Percentiles rank a stretch among this genome's conserved stretches.
Evolutionary conservation across 139 green algal genomes (phyloP).

Genomic region (Chloropicon primus): DNA sequence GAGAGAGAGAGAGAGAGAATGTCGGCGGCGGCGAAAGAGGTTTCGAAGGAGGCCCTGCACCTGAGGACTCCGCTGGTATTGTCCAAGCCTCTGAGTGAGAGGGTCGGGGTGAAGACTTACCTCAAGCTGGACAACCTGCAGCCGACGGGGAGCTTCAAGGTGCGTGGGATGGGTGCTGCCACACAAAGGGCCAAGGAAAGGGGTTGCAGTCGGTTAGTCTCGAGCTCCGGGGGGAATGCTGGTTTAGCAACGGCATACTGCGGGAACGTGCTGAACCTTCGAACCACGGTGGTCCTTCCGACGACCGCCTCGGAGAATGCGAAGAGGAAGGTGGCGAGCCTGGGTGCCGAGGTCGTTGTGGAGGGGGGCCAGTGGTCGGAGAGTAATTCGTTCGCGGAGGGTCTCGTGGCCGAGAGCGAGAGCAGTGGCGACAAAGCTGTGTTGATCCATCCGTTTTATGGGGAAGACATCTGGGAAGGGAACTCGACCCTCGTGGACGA

Average conservation of each 20-base stretch:
- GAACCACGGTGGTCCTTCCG: slow-evolving; percentile 12
- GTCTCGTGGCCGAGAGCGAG: neutral
- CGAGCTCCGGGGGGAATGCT: slow-evolving; percentile 19
- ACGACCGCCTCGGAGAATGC: slow-evolving; percentile 16
- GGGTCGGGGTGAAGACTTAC: neutral
- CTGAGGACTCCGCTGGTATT: slow-evolving; percentile 11
- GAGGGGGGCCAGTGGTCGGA: slow-evolving; percentile 13
- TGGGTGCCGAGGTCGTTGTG: slow-evolving; percentile 18
- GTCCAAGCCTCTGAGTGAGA: slow-evolving; percentile 4
- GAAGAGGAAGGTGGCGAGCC: neutral
- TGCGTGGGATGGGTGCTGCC: slow-evolving; percentile 1
- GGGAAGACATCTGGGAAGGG: slow-evolving; percentile 13
- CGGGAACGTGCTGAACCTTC: slow-evolving; percentile 7
- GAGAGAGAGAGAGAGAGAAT: too few relatives aligned
- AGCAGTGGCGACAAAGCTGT: neutral
- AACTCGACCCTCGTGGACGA: slow-evolving; percentile 6
- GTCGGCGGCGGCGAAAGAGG: too few relatives aligned
- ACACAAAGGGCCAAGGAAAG: neutral
- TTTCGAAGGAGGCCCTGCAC: slow-evolving; percentile 3
- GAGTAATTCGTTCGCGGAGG: slow-evolving; percentile 12
- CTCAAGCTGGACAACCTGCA: slow-evolving; percentile 13
- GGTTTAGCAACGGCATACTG: slow-evolving; percentile 19
- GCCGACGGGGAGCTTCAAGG: slow-evolving; percentile 15
- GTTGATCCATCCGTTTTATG: slow-evolving; percentile 21
- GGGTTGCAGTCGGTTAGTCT: slow-evolving; percentile 12